A percentile compares a stretch with the other conserved stretches of the same genome.
These are phyloP conservation scores for Exophiala sp. DNA, from an alignment of 2,329 filamentous ascomycete species.

Conservation along the genomic window DNA sequence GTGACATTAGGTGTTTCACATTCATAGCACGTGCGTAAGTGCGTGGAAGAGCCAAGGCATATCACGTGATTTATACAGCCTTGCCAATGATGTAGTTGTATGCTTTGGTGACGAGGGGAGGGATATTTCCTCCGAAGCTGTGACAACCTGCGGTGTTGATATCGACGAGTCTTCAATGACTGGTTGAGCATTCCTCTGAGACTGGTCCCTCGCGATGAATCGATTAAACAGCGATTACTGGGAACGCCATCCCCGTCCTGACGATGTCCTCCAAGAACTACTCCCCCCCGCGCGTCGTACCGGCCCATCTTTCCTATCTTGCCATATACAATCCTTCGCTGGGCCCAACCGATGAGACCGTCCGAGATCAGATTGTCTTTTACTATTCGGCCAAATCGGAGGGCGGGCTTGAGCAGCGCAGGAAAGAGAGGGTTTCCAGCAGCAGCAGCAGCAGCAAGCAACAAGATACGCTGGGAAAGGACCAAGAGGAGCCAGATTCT, in stretches of 20 bases:
- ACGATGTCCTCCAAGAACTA: constrained; percentile 2
- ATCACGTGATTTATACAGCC: constrained; percentile 11
- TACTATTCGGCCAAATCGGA: constrained; percentile 59
- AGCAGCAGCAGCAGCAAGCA: neutral
- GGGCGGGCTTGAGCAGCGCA: constrained; percentile 27
- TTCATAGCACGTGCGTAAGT: constrained; percentile 10
- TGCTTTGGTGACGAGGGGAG: too few species aligned
- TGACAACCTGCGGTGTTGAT: neutral
- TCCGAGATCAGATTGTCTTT: constrained; percentile 83
- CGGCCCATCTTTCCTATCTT: constrained; percentile 82
- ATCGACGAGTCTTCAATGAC: neutral
- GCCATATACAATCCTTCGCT: constrained; percentile 91
- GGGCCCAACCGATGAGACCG: constrained; percentile 63
- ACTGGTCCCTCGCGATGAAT: neutral
- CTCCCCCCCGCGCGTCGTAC: constrained; percentile 46
- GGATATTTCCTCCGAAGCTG: neutral
- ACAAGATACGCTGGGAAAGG: neutral
- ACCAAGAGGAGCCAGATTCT: constrained; percentile 23
- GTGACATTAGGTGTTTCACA: constrained; percentile 1
- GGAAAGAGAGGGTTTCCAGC: constrained; percentile 8
- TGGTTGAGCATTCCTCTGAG: neutral
- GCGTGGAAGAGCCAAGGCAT: constrained; percentile 1
- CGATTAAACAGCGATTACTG: neutral
- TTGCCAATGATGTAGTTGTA: constrained; percentile 2
- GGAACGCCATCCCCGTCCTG: neutral